These are phyloP conservation scores for Wickerhamiella parazyma DNA, from an alignment of 805 yeast genomes.

Conservation along the genomic window DNA sequence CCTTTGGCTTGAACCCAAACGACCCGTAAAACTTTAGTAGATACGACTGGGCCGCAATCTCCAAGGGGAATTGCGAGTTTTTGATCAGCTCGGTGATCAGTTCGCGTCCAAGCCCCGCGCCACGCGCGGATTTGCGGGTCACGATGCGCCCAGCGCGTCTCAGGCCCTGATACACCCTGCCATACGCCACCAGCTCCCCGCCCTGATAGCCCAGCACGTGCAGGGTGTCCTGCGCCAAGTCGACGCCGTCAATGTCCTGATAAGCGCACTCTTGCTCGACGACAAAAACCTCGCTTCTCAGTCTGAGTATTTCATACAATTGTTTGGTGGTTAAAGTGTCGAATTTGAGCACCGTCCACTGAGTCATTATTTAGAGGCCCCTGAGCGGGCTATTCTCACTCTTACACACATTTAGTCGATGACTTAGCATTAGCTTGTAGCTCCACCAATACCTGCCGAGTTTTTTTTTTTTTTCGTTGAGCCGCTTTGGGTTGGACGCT, in stretches of 20 bases:
- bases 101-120: constrained; percentile 14
- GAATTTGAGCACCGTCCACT: background rate
- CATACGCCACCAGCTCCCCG: constrained; percentile 7
- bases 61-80: background rate
- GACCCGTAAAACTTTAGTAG: constrained; percentile 14
- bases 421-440: no score
- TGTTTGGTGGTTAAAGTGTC: background rate
- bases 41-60: constrained; percentile 15
- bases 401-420: no score
- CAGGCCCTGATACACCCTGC: constrained; percentile 3
- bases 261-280: constrained; percentile 20
- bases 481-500: no score
- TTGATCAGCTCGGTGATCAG: constrained; percentile 10
- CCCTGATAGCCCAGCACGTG: constrained; percentile 12
- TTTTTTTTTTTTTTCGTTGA: no score
- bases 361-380: background rate
- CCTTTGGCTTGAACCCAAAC: constrained; percentile 12
- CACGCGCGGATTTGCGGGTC: constrained; percentile 10
- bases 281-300: constrained; percentile 17
- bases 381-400: no score
- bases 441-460: no score
- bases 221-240: constrained; percentile 9
- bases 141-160: constrained; percentile 18
- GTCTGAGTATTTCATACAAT: constrained; percentile 13
- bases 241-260: constrained; percentile 18